Base-by-base conservation (phyloP, 306 rosid species). In the Abrus precatorius region DNA sequence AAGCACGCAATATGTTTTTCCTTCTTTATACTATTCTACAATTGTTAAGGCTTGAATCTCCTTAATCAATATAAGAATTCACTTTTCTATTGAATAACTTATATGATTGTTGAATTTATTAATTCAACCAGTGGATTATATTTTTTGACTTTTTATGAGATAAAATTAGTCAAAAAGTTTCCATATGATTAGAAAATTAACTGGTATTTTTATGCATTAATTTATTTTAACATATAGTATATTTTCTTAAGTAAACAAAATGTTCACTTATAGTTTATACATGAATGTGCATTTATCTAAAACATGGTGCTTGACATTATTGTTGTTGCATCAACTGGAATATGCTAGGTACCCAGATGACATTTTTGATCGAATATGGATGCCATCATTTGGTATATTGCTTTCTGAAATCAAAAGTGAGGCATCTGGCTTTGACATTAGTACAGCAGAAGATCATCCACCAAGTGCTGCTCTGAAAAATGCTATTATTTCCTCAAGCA, bases 311-410 rank as follows among this genome's bases (percentile, higher is more conserved):
- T 28, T 57, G 55, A 41, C 28, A 9, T 38, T 49, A 1, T 55
- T 56, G 7, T 73, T 11, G 53, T 56, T 57, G 68, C 57, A 13
- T 49, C 9, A n/a, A 74, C 52, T 14, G 59, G 38, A 28, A 65
- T 38, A 8, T 77, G 66, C 57, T 53, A 80, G 91, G 77, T 83
- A 78, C 40, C 93, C 88, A 0, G 49, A 72, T 56, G 91, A 89
- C 33, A 36, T 27, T 3, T 87, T 13, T 8, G 91, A 89, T 59
- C 28, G 93, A 60, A 7, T 29, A 55, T 89, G 93, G 93, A n/a
- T 1, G 0, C 62, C 85, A 12, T 64, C 64, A n/a, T 11, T 12
- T 11, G 72, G 75, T 0, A 29, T 36, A 57, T 64, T 55, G 1
- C 79, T 53, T 50, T 9, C 49, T 3, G 48, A 38, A 71, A 76